Percentiles rank a stretch among this genome's conserved stretches.
Evolutionary conservation across 108 stramenopile genomes (phyloP).

Genomic region (Pseudonitzschia pungens): DNA sequence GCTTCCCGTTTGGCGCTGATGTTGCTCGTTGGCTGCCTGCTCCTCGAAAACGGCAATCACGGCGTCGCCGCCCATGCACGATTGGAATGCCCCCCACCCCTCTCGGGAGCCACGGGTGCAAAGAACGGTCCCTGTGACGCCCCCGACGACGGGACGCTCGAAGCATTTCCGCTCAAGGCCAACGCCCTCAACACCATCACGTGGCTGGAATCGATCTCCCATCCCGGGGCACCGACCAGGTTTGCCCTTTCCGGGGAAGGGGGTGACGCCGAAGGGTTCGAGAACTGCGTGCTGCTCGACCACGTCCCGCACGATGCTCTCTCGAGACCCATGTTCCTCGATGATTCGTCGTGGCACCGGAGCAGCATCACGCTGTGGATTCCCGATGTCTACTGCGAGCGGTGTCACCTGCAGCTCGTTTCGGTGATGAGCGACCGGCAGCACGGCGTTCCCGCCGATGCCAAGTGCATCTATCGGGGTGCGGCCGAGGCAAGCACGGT

Average conservation of each 20-base stretch:
- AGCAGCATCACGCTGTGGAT: constrained; percentile 45
- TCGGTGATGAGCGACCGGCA: constrained; percentile 11
- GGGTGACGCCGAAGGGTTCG: not conserved
- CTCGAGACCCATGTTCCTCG: constrained; percentile 21
- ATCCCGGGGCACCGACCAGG: constrained; percentile 7
- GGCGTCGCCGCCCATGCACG: constrained; percentile 2
- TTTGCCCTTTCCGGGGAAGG: constrained; percentile 12
- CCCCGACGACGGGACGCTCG: constrained; percentile 6
- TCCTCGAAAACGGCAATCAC: not conserved
- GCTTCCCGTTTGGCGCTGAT: no score
- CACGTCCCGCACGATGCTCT: constrained; percentile 51
- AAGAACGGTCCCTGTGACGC: constrained; percentile 10
- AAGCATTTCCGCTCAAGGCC: constrained; percentile 8
- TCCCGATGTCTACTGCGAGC: constrained; percentile 44
- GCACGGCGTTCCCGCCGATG: constrained; percentile 11
- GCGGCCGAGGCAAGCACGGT: constrained; percentile 2
- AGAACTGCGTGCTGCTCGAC: constrained; percentile 45
- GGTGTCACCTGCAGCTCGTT: constrained; percentile 42
- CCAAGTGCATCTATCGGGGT: constrained; percentile 6
- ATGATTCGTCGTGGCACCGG: constrained; percentile 41
- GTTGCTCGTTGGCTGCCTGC: not conserved
- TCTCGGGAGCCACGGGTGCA: constrained; percentile 10
- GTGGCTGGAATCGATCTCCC: constrained; percentile 17
- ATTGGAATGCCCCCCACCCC: constrained; percentile 19
- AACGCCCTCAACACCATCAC: constrained; percentile 21